These are phyloP conservation scores for Cadophora sp. DNA, from an alignment of 2,329 filamentous ascomycete genomes.

Conservation along the genomic window DNA sequence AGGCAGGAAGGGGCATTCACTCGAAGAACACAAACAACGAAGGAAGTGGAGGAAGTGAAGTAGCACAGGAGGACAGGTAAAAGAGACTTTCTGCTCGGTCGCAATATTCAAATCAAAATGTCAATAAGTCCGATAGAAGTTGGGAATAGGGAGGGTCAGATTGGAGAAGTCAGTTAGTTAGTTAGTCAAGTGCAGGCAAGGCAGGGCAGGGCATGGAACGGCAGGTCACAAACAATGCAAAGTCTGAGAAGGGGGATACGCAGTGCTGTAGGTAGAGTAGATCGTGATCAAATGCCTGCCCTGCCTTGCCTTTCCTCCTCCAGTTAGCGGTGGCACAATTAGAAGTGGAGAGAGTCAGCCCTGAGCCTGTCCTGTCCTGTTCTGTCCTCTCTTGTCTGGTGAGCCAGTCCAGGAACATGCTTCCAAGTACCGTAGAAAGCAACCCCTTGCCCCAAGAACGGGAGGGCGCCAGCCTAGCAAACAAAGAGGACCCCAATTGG, in stretches of 20 bases:
- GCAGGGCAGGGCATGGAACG: not conserved
- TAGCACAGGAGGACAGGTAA: not conserved
- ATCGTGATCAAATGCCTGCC: not conserved
- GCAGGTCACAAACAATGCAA: not conserved
- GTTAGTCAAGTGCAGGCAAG: not conserved
- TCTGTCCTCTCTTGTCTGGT: not conserved
- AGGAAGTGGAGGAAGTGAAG: not conserved
- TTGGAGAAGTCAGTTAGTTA: not conserved
- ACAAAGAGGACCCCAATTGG: constrained; percentile 1
- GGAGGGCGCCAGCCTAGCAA: not conserved
- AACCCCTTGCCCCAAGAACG: not conserved
- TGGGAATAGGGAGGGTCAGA: not conserved
- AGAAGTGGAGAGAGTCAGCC: constrained; percentile 8
- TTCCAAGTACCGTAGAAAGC: not conserved
- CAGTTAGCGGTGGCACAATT: constrained; percentile 1
- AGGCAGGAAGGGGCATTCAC: constrained; percentile 1
- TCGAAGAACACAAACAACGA: not conserved
- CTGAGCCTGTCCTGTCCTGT: not conserved
- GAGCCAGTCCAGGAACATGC: constrained; percentile 15
- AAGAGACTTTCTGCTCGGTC: not conserved
- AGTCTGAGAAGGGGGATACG: not conserved
- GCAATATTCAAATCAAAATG: not conserved
- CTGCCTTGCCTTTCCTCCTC: no score
- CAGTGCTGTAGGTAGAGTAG: not conserved
- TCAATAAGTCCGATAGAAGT: not conserved